phyloP scores from a whole-genome alignment of 1,139 yeast genomes.

The Saccharomycopsis hybrid region DNA sequence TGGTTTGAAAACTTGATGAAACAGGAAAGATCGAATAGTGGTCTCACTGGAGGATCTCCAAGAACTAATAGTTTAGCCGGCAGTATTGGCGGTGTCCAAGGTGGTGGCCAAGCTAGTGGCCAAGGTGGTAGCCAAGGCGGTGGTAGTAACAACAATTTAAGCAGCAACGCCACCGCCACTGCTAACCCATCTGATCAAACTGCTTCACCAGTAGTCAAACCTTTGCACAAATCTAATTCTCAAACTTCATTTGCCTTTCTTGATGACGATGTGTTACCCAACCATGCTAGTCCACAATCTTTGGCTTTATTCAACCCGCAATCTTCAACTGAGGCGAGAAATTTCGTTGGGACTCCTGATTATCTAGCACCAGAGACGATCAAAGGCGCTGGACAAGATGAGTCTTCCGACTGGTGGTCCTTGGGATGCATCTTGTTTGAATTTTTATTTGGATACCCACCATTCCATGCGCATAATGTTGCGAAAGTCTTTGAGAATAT shows the following conservation, averaged over 20 bases:
- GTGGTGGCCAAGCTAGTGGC: not conserved
- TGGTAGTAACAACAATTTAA: not conserved
- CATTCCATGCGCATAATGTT: slow-evolving; percentile 82
- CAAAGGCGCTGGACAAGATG: slow-evolving; percentile 77
- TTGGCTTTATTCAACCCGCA: slow-evolving; percentile 71
- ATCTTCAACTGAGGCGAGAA: slow-evolving; percentile 40
- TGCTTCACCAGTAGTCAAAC: slow-evolving; percentile 45
- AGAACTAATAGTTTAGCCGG: slow-evolving; percentile 31
- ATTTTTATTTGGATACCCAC: slow-evolving; percentile 88
- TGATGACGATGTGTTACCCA: slow-evolving; percentile 36
- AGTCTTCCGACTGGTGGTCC: slow-evolving; percentile 97
- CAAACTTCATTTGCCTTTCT: slow-evolving; percentile 50
- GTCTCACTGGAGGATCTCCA: slow-evolving; percentile 12
- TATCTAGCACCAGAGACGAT: slow-evolving; percentile 96
- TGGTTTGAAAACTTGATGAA: slow-evolving; percentile 26
- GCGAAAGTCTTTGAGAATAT: slow-evolving; percentile 79
- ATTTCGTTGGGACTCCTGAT: slow-evolving; percentile 96
- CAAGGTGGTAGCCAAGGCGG: not conserved
- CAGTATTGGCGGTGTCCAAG: not conserved
- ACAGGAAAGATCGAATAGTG: slow-evolving; percentile 29
- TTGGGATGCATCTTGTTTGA: slow-evolving; percentile 94
- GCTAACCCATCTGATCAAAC: slow-evolving; percentile 19
- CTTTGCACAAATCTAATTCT: slow-evolving; percentile 44
- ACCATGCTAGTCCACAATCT: slow-evolving; percentile 31
- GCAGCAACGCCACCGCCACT: not conserved